Evolutionary conservation across 2,329 filamentous ascomycete species (phyloP).

Genomic region (Alternaria postmessia): DNA sequence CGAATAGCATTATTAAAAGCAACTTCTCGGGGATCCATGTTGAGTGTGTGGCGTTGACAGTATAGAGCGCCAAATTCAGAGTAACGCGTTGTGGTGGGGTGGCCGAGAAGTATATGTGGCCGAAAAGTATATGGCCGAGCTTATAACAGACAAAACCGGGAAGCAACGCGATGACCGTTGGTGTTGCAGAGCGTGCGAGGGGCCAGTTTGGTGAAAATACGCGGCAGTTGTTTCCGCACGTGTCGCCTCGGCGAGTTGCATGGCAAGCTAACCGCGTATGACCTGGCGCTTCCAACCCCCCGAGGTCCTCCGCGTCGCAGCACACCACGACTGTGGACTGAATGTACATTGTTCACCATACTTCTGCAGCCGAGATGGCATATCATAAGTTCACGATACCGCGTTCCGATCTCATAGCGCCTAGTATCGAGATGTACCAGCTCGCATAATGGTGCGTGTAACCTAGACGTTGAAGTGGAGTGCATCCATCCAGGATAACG

Average conservation of each 20-base stretch:
- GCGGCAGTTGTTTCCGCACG: constrained; percentile 9
- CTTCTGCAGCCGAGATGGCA: background rate
- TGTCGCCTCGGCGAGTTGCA: constrained; percentile 14
- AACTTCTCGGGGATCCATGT: too few relatives aligned
- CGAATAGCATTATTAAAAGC: too few relatives aligned
- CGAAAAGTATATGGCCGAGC: too few relatives aligned
- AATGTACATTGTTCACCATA: background rate
- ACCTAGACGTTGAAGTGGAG: background rate
- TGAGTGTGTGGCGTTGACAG: too few relatives aligned
- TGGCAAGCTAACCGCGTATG: background rate
- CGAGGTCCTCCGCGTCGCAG: background rate
- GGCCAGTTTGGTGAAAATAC: background rate
- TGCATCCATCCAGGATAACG: background rate
- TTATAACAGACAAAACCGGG: constrained; percentile 1
- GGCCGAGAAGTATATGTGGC: too few relatives aligned
- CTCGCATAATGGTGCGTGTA: background rate
- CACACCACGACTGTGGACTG: background rate
- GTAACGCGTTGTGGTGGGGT: too few relatives aligned
- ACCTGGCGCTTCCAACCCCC: background rate
- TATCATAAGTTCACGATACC: background rate
- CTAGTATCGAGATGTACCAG: background rate
- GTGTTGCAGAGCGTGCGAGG: background rate
- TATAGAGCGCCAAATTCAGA: too few relatives aligned
- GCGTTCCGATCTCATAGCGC: rapidly evolving
- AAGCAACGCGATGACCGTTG: constrained; percentile 10